These are phyloP conservation scores for Tothia fuscella DNA, from an alignment of 2,329 filamentous ascomycete species.

Conservation along the genomic window DNA sequence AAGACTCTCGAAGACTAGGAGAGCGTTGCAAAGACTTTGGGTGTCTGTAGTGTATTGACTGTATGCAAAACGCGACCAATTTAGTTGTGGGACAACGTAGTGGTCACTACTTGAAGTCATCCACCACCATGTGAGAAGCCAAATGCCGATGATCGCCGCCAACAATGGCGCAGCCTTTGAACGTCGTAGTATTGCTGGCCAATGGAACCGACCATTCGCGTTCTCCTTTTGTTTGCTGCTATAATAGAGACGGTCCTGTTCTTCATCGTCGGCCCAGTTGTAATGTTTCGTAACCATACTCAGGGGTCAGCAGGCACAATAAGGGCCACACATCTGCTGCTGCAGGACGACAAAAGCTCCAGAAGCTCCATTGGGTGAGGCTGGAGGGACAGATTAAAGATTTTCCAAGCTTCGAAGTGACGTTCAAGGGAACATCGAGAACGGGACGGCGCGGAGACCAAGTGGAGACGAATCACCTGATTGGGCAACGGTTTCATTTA, in stretches of 20 bases:
- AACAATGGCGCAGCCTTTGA: not conserved
- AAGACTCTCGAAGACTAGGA: slow-evolving; percentile 34
- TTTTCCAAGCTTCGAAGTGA: no score
- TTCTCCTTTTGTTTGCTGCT: slow-evolving; percentile 2
- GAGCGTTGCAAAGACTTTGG: slow-evolving; percentile 30
- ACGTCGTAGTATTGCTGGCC: not conserved
- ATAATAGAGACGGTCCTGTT: slow-evolving; percentile 9
- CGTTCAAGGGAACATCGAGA: no score
- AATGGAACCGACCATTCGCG: no score
- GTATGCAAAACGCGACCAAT: slow-evolving; percentile 31
- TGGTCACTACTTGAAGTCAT: slow-evolving; percentile 12
- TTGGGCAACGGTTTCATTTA: no score
- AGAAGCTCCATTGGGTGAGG: no score
- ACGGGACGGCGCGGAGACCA: no score
- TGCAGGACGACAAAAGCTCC: no score
- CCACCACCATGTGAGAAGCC: not conserved
- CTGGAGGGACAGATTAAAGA: no score
- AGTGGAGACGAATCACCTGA: no score
- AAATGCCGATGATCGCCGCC: slow-evolving; percentile 1
- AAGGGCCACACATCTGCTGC: no score
- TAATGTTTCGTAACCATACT: not conserved
- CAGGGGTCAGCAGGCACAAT: no score
- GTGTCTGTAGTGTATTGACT: slow-evolving; percentile 31
- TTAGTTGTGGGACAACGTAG: no score
- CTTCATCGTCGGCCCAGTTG: slow-evolving; percentile 9